These are phyloP conservation scores for Bromus sterilis DNA, from an alignment of 176 grass and related monocot genomes.

Conservation along the genomic window DNA sequence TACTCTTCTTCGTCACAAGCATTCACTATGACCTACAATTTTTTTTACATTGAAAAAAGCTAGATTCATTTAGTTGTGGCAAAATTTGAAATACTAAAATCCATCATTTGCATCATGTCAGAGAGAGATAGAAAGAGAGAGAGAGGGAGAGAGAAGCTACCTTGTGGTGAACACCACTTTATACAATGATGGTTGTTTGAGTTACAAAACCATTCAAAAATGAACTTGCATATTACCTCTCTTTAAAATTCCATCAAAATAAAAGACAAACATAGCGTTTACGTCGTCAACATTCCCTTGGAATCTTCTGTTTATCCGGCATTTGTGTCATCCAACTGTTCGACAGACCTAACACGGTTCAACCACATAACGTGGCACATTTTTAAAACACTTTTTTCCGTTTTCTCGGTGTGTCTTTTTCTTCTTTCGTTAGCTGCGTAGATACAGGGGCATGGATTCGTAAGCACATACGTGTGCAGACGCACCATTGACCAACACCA, in stretches of 20 bases:
- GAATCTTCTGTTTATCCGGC: background rate
- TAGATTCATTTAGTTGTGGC: too few relatives aligned
- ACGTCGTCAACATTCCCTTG: background rate
- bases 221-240: background rate
- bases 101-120: background rate
- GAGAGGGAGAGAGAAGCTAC: too few relatives aligned
- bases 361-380: background rate
- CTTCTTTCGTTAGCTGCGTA: too few relatives aligned
- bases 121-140: too few relatives aligned
- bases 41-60: fast-evolving
- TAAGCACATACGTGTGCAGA: too few relatives aligned
- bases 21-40: background rate
- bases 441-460: too few relatives aligned
- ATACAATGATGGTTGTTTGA: background rate
- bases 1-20: too few relatives aligned
- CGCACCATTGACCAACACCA: too few relatives aligned
- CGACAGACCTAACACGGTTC: background rate
- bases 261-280: background rate
- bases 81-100: background rate
- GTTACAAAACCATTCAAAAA: background rate
- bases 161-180: fast-evolving
- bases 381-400: too few relatives aligned
- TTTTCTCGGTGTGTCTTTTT: too few relatives aligned
- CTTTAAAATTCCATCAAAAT: background rate
- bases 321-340: background rate